phyloP scores from a whole-genome alignment of 192 early-diverging fungal species.

The Backusella psychrophila region DNA sequence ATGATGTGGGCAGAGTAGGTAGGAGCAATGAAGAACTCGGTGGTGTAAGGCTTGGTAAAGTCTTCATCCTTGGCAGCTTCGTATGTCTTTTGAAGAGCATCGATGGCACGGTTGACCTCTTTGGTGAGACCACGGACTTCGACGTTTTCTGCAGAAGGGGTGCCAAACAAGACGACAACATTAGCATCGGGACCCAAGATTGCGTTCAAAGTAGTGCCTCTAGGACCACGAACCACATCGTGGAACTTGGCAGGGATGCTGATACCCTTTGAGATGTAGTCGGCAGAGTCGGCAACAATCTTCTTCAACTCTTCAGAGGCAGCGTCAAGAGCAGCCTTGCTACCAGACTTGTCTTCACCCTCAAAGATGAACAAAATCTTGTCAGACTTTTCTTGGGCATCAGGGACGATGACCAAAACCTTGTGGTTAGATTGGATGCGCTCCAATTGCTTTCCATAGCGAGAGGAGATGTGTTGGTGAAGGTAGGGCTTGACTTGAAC shows the following conservation, averaged over 20 bases:
- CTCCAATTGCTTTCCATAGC: constrained; percentile 58
- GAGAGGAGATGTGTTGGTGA: constrained; percentile 66
- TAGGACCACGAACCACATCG: constrained; percentile 71
- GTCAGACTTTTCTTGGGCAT: constrained; percentile 59
- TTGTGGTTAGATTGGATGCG: constrained; percentile 62
- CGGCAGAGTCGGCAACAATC: constrained; percentile 57
- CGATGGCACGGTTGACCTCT: constrained; percentile 71
- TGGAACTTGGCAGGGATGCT: constrained; percentile 76
- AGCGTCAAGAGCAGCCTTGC: constrained; percentile 47
- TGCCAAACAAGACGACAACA: constrained; percentile 73
- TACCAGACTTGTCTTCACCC: constrained; percentile 37
- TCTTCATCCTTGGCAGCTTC: constrained; percentile 71
- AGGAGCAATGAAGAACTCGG: constrained; percentile 72
- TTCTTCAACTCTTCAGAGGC: constrained; percentile 69
- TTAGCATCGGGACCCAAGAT: constrained; percentile 63
- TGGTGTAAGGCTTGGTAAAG: constrained; percentile 64
- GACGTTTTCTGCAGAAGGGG: constrained; percentile 61
- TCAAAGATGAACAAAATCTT: constrained; percentile 82
- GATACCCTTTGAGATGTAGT: constrained; percentile 60
- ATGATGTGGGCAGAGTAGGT: constrained; percentile 72
- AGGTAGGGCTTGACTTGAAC: constrained; percentile 78
- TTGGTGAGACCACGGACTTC: constrained; percentile 78
- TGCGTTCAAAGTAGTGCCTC: constrained; percentile 70
- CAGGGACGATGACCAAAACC: constrained; percentile 82
- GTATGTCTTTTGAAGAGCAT: constrained; percentile 64